Conservation (phyloP, 345 rosid species). For the Euphorbia lathyris region DNA sequence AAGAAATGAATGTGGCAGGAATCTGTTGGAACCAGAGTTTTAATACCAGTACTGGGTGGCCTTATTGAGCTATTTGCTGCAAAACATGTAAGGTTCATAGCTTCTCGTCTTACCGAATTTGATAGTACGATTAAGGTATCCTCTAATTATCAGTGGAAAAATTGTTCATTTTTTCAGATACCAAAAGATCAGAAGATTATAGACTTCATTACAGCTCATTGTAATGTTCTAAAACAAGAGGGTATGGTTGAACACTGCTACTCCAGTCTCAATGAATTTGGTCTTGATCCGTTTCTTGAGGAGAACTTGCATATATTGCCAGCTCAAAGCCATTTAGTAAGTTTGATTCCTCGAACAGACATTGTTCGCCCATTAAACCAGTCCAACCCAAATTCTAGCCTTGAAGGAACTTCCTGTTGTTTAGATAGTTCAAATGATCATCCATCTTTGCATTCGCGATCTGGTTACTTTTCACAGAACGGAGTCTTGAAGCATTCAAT, state of each 20-base stretch:
- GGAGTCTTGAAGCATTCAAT: constrained; percentile 22
- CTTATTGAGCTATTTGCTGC: constrained; percentile 75
- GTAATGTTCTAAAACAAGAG: constrained; percentile 32
- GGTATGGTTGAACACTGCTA: constrained; percentile 19
- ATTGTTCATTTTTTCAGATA: constrained; percentile 38
- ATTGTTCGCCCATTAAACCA: constrained; percentile 18
- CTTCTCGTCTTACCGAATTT: neutral
- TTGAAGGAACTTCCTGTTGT: constrained; percentile 50
- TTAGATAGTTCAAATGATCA: constrained; percentile 43
- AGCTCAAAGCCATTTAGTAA: constrained; percentile 14
- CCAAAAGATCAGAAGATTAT: constrained; percentile 53
- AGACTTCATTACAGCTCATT: constrained; percentile 43
- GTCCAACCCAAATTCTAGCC: constrained; percentile 25
- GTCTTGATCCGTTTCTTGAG: constrained; percentile 19
- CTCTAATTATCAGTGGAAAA: neutral
- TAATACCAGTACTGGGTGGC: constrained; percentile 71
- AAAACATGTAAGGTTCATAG: constrained; percentile 42
- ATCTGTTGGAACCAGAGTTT: constrained; percentile 49
- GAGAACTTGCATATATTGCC: constrained; percentile 25
- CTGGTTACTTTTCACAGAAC: constrained; percentile 21
- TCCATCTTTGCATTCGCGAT: constrained; percentile 25
- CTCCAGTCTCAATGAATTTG: constrained; percentile 8
- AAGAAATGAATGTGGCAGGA: constrained; percentile 38
- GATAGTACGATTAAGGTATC: neutral
- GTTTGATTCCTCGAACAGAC: constrained; percentile 21